A percentile compares a stretch with the other conserved stretches of the same genome.
phyloP scores from a whole-genome alignment of 305 asterid genomes.

The Solanum aculeatissimum region DNA sequence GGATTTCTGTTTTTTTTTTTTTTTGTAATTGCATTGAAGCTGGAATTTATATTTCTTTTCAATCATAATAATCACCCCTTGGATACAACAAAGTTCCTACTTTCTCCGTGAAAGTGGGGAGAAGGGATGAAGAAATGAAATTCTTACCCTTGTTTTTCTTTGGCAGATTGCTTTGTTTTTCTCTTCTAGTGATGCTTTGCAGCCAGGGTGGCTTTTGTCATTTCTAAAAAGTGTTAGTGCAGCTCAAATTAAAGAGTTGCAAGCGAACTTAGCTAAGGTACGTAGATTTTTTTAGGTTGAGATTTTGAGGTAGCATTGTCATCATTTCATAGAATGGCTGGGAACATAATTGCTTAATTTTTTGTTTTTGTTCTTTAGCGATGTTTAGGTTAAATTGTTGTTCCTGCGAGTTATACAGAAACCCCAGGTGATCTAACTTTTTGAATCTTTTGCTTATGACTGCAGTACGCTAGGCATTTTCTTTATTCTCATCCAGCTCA shows the following conservation, averaged over 20 bases:
- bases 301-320: neutral
- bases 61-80: neutral
- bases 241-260: slow-evolving; percentile 54
- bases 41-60: neutral
- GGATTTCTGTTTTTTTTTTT: neutral
- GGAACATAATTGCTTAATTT: neutral
- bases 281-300: slow-evolving; percentile 7
- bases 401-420: neutral
- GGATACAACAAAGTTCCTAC: neutral
- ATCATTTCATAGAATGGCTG: neutral
- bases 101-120: neutral
- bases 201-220: slow-evolving; percentile 73
- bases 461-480: slow-evolving; percentile 82
- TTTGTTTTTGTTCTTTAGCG: neutral
- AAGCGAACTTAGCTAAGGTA: slow-evolving; percentile 72
- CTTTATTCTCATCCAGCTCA: slow-evolving; percentile 89
- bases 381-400: neutral
- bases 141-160: slow-evolving; percentile 5
- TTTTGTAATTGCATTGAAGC: neutral
- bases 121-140: neutral
- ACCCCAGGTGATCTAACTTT: neutral
- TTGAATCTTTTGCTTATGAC: slow-evolving; percentile 1
- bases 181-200: slow-evolving; percentile 69
- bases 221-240: slow-evolving; percentile 54
- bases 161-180: slow-evolving; percentile 82